Conservation (phyloP, 768 basidiomycete genomes). For the Pulveroboletus sp. region DNA sequence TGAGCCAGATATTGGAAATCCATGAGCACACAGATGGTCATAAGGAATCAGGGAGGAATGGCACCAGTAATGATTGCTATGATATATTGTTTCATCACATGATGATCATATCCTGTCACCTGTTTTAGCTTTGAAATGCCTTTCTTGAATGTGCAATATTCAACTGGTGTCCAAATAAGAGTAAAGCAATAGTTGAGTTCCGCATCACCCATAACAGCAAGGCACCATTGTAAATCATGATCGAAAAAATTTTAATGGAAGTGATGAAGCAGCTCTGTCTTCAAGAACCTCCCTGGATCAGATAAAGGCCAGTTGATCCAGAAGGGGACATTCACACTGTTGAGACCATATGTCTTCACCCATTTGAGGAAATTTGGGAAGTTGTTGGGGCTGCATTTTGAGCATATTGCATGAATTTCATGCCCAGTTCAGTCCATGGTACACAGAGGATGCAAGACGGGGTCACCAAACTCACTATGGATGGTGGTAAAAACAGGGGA, state of each 20-base stretch:
- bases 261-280: neutral
- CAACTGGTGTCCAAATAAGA: neutral
- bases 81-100: neutral
- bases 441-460: too few species aligned
- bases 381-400: too few species aligned
- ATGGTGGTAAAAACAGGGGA: too few species aligned
- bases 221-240: neutral
- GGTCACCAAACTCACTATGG: too few species aligned
- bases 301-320: neutral
- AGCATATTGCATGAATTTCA: too few species aligned
- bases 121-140: too few species aligned
- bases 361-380: too few species aligned
- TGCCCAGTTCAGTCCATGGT: too few species aligned
- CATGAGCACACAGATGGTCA: neutral
- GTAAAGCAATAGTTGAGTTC: neutral
- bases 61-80: neutral
- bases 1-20: neutral
- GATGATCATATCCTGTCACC: neutral
- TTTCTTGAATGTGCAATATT: neutral
- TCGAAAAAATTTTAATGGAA: neutral
- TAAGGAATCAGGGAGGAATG: neutral
- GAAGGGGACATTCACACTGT: too few species aligned
- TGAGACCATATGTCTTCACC: too few species aligned
- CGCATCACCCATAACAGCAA: neutral
- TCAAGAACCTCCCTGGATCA: neutral